phyloP scores from a whole-genome alignment of 1,284 basidiomycete genomes.

The Rhodotorula sp. region DNA sequence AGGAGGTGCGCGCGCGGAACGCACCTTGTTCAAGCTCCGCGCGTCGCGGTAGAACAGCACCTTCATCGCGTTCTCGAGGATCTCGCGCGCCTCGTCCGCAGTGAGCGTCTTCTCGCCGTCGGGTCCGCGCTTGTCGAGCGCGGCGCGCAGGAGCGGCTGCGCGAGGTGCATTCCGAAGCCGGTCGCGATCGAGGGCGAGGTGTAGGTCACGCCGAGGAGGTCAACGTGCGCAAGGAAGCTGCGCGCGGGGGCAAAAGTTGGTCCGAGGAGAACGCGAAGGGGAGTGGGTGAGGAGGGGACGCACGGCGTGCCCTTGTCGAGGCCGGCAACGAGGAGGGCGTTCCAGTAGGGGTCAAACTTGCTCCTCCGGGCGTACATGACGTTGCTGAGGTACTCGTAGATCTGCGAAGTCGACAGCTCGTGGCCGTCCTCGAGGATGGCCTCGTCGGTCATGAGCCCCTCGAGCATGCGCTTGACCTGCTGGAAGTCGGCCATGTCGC shows the following conservation, averaged over 20 bases:
- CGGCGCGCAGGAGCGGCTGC: constrained; percentile 85
- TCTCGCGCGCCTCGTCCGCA: constrained; percentile 74
- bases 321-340: constrained; percentile 88
- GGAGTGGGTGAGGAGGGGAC: background rate
- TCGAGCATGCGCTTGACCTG: constrained; percentile 80
- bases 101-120: constrained; percentile 67
- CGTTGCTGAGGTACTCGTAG: constrained; percentile 86
- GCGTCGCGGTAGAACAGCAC: constrained; percentile 98
- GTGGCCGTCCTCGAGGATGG: constrained; percentile 78
- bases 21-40: constrained; percentile 89
- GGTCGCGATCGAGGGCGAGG: constrained; percentile 90
- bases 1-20: constrained; percentile 40
- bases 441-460: constrained; percentile 73
- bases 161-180: constrained; percentile 96
- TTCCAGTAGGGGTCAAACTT: constrained; percentile 98
- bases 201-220: constrained; percentile 93
- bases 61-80: constrained; percentile 85
- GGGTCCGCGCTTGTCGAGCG: constrained; percentile 63
- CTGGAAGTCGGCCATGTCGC: constrained; percentile 98
- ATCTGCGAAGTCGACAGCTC: constrained; percentile 83
- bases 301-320: constrained; percentile 57
- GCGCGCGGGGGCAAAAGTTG: background rate
- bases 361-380: constrained; percentile 86
- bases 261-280: background rate
- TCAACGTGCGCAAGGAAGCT: constrained; percentile 95